A percentile compares a stretch with the other conserved stretches of the same genome.
Evolutionary conservation across 2,329 filamentous ascomycete species (phyloP).

Genomic region (Arthrobotrys sinensis): DNA sequence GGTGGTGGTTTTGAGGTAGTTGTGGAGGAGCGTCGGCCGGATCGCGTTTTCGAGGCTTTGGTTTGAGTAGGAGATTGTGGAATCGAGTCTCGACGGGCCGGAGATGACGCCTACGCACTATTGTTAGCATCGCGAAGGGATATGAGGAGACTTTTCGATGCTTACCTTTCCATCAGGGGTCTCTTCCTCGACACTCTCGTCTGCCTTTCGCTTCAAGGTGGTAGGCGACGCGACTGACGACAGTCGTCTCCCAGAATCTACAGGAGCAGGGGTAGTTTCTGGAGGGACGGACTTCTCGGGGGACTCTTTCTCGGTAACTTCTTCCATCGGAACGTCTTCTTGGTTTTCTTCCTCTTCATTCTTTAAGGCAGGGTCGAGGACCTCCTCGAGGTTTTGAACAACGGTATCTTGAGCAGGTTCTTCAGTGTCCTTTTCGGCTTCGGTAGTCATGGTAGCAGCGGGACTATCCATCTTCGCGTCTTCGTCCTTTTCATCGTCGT

Average conservation of each 20-base stretch:
- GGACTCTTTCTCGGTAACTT: slow-evolving; percentile 24
- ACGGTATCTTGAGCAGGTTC: slow-evolving; percentile 20
- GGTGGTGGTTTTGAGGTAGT: slow-evolving; percentile 43
- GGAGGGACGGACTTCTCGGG: slow-evolving; percentile 36
- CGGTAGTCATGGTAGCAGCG: slow-evolving; percentile 58
- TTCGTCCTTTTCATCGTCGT: slow-evolving; percentile 68
- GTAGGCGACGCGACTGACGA: slow-evolving; percentile 41
- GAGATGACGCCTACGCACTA: slow-evolving; percentile 42
- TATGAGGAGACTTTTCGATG: neutral
- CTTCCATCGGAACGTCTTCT: slow-evolving; percentile 43
- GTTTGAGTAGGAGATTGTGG: slow-evolving; percentile 52
- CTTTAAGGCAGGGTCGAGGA: slow-evolving; percentile 44
- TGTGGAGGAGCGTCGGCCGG: slow-evolving; percentile 35
- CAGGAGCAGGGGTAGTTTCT: slow-evolving; percentile 19
- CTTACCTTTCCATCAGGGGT: slow-evolving; percentile 44
- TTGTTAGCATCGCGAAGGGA: slow-evolving; percentile 15
- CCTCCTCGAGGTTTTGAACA: slow-evolving; percentile 36
- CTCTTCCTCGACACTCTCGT: slow-evolving; percentile 53
- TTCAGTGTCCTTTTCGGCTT: slow-evolving; percentile 42
- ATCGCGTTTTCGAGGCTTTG: slow-evolving; percentile 43
- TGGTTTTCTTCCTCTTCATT: slow-evolving; percentile 1
- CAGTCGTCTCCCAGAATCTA: slow-evolving; percentile 28
- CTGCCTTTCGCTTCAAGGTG: slow-evolving; percentile 53
- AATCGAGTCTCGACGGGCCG: slow-evolving; percentile 43
- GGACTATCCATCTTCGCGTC: slow-evolving; percentile 61